A percentile compares a stretch with the other conserved stretches of the same genome.
Conservation (phyloP, 2,329 filamentous ascomycete species). For the Lasiodiplodia sp. region DNA sequence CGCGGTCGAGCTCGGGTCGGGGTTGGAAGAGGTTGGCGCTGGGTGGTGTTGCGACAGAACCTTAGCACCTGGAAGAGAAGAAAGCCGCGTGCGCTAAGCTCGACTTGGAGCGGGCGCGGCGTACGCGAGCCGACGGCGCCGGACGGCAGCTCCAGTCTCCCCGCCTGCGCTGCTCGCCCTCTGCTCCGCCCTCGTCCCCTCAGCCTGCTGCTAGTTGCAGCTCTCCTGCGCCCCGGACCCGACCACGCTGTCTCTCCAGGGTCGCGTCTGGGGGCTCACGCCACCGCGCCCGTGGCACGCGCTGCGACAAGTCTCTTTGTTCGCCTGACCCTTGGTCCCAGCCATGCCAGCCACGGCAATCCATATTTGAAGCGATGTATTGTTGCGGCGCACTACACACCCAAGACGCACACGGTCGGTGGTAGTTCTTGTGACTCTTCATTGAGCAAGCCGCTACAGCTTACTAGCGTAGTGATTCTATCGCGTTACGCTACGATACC, state of each 20-base stretch:
- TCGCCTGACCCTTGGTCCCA: too few species aligned
- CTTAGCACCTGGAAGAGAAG: slow-evolving; percentile 15
- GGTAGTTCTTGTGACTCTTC: too few species aligned
- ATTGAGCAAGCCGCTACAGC: too few species aligned
- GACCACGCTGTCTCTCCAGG: background rate
- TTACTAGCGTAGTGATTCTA: too few species aligned
- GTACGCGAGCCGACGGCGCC: slow-evolving; percentile 10
- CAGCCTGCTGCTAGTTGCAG: background rate
- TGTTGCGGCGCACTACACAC: too few species aligned
- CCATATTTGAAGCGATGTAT: too few species aligned
- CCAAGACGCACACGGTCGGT: too few species aligned
- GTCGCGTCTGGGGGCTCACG: too few species aligned
- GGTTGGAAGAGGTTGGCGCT: slow-evolving; percentile 19
- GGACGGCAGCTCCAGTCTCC: background rate
- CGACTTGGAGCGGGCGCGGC: slow-evolving; percentile 15
- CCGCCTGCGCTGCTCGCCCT: background rate
- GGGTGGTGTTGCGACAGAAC: slow-evolving; percentile 23
- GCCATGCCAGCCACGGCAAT: too few species aligned
- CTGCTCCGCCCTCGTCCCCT: background rate
- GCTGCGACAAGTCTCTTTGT: too few species aligned
- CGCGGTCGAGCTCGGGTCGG: slow-evolving; percentile 15
- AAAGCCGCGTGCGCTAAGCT: slow-evolving; percentile 24
- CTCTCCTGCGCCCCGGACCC: background rate
- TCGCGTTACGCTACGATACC: too few species aligned
- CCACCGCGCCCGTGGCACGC: too few species aligned